phyloP scores from a whole-genome alignment of 257 asterid genomes.

The Lithospermum erythrorhizon region DNA sequence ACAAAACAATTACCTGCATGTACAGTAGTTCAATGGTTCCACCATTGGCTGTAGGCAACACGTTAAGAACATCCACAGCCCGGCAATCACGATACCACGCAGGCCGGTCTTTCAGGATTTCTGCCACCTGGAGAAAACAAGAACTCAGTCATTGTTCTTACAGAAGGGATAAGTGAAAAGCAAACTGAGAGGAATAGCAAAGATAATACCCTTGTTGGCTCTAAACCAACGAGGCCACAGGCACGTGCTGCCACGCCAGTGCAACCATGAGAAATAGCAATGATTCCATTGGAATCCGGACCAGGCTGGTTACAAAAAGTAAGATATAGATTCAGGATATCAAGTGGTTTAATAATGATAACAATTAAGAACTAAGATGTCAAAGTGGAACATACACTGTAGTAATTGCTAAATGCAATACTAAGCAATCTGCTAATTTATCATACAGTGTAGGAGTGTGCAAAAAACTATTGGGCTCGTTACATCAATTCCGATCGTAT shows the following conservation, averaged over 20 bases:
- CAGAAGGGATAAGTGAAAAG: not conserved
- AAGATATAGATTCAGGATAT: not conserved
- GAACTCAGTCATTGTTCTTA: not conserved
- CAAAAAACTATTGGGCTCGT: no score
- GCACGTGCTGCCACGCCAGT: constrained; percentile 98
- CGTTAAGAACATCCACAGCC: constrained; percentile 58
- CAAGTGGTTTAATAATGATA: not conserved
- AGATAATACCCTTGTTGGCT: constrained; percentile 77
- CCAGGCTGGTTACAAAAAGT: constrained; percentile 60
- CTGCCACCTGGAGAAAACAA: constrained; percentile 52
- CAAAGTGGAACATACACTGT: not conserved
- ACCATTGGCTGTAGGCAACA: constrained; percentile 86
- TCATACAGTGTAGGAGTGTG: no score
- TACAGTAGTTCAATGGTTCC: constrained; percentile 86
- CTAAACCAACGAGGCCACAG: constrained; percentile 99
- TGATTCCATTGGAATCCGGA: constrained; percentile 99
- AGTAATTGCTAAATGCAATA: no score
- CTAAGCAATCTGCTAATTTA: no score
- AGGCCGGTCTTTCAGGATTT: constrained; percentile 91
- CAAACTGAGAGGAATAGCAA: not conserved
- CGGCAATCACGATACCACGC: constrained; percentile 97
- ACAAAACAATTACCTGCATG: constrained; percentile 52
- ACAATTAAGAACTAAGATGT: not conserved
- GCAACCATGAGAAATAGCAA: constrained; percentile 95
- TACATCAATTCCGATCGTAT: no score